Evolutionary conservation across 2,329 filamentous ascomycete genomes (phyloP).

Genomic region (Ophiocordyceps australis): DNA sequence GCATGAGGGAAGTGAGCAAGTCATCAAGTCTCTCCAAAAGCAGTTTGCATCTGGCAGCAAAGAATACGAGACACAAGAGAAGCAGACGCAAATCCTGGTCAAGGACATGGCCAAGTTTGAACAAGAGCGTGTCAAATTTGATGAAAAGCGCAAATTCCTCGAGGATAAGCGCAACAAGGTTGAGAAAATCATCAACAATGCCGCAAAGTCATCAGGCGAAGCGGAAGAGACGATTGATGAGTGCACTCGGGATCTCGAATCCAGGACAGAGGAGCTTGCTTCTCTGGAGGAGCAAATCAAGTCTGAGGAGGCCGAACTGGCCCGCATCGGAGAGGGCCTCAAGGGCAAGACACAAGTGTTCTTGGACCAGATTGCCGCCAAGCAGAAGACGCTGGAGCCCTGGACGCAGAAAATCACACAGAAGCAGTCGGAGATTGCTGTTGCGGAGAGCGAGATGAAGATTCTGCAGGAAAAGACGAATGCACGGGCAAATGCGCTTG

Average conservation of each 20-base stretch:
- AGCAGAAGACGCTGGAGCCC: conserved; percentile 87
- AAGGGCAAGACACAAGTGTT: conserved; percentile 94
- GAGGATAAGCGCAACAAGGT: conserved; percentile 84
- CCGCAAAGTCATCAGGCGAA: conserved; percentile 56
- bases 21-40: conserved; percentile 80
- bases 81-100: conserved; percentile 56
- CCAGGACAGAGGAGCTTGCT: conserved; percentile 54
- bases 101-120: conserved; percentile 90
- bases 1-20: conserved; percentile 74
- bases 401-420: conserved; percentile 97
- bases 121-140: conserved; percentile 91
- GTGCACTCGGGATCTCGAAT: conserved; percentile 61
- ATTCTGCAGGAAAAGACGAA: conserved; percentile 84
- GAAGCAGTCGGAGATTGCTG: conserved; percentile 83
- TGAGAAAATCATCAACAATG: conserved; percentile 68
- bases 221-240: conserved; percentile 64
- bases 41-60: conserved; percentile 68
- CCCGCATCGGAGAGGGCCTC: conserved; percentile 65
- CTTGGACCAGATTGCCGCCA: conserved; percentile 78
- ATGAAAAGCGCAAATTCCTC: conserved; percentile 94
- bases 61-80: conserved; percentile 67
- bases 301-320: conserved; percentile 64
- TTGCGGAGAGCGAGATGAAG: conserved; percentile 84
- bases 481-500: conserved; percentile 65
- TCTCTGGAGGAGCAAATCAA: conserved; percentile 61